Conservation (phyloP, 305 asterid genomes). For the Solanum aculeatissimum region DNA sequence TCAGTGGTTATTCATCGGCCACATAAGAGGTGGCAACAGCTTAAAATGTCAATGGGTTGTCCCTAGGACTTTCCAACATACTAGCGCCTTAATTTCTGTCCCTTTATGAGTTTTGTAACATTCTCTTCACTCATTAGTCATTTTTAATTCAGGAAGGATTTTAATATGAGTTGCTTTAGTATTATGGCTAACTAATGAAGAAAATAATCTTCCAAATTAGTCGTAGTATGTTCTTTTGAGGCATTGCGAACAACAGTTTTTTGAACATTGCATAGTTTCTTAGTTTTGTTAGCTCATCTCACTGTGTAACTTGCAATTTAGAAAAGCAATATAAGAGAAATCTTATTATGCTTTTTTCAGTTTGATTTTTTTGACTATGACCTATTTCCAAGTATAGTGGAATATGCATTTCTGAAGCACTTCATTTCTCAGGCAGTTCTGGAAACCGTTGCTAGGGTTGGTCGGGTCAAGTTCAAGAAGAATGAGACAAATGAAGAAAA, state of each 20-base stretch:
- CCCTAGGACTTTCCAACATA: background rate
- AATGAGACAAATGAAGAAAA: conserved; percentile 69
- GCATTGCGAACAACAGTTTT: background rate
- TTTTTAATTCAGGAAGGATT: background rate
- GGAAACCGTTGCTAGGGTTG: conserved; percentile 88
- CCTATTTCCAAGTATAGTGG: background rate
- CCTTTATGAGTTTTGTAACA: background rate
- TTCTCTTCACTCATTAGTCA: background rate
- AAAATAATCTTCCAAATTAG: background rate
- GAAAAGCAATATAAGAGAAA: background rate
- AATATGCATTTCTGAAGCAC: conserved; percentile 10
- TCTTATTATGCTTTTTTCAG: background rate
- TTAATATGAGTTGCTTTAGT: background rate
- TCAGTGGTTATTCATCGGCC: background rate
- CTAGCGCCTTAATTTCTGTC: background rate
- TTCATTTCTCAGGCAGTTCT: conserved; percentile 58
- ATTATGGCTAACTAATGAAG: background rate
- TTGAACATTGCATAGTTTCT: background rate
- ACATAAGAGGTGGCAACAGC: background rate
- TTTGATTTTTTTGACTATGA: background rate
- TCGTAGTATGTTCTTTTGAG: background rate
- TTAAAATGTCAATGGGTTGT: background rate
- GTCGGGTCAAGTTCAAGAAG: conserved; percentile 73
- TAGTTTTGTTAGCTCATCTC: background rate
- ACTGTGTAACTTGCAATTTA: background rate